These are phyloP conservation scores for Coniochaeta hoffmannii DNA, from an alignment of 2,329 filamentous ascomycete species.

Conservation along the genomic window DNA sequence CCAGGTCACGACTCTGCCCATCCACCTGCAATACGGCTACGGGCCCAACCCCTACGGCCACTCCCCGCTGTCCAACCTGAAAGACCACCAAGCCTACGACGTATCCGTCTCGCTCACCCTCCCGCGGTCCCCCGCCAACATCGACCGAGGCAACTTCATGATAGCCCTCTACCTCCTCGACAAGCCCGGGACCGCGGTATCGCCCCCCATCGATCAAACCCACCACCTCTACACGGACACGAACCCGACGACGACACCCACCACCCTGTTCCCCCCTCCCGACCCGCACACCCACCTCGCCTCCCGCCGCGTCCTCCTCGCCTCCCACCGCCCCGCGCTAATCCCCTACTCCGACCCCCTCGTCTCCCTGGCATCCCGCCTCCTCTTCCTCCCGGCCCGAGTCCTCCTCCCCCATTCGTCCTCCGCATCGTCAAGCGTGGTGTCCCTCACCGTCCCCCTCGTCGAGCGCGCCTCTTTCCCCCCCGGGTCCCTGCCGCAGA, in stretches of 20 bases:
- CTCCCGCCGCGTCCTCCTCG: constrained; percentile 41
- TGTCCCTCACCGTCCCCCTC: constrained; percentile 59
- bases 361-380: constrained; percentile 51
- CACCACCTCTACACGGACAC: constrained; percentile 5
- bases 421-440: constrained; percentile 44
- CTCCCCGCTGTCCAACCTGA: constrained; percentile 45
- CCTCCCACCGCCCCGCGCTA: constrained; percentile 66
- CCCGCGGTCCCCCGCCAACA: constrained; percentile 70
- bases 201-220: constrained; percentile 20
- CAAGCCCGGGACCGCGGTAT: constrained; percentile 17
- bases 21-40: constrained; percentile 53
- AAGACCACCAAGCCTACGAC: constrained; percentile 75
- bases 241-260: neutral
- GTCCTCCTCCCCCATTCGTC: constrained; percentile 53
- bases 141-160: constrained; percentile 89
- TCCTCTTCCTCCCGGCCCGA: constrained; percentile 62
- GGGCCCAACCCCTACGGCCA: constrained; percentile 47
- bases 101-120: constrained; percentile 67
- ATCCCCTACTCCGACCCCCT: constrained; percentile 71
- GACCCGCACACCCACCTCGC: constrained; percentile 25
- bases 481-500: constrained; percentile 22
- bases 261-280: constrained; percentile 14
- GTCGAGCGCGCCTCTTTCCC: constrained; percentile 65
- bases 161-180: constrained; percentile 66
- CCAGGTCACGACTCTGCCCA: constrained; percentile 41